Base-by-base conservation (phyloP, 2,329 filamentous ascomycete genomes). In the Aspergillus versicolor region DNA sequence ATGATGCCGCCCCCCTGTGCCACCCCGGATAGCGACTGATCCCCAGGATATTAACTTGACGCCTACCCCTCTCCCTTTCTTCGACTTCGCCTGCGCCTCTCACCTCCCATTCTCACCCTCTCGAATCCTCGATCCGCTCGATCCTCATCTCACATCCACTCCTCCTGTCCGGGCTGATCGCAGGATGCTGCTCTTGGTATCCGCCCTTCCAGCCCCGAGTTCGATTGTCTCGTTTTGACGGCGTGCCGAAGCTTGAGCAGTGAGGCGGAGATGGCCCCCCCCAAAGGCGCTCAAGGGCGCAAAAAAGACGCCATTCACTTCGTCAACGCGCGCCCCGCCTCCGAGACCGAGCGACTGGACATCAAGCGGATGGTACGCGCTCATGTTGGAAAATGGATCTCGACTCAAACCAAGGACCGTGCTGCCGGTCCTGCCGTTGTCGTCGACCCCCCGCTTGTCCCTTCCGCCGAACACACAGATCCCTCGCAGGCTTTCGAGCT, bases 381-480 rank as follows among this genome's bases (percentile, higher is more conserved):
- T 7, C 70, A 73, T 54, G 70, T 73, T 12, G 70, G 70, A n/a
- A 63, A 66, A 61, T 72, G 69, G 70, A 72, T 72, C 45, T 73
- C 70, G 51, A 67, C 69, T 19, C 70, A 73, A 52, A 71, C 69
- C 32, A 72, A 67, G 57, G 68, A 70, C 30, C 67, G 67, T 47
- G 57, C 62, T 11, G 45, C 56, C 8, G 62, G 47, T 42, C 42
- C 54, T 11, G 59, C 60, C 8, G 38, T 45, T 19, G 24, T 17
- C 12, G 49, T 24, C 24, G n/a, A 37, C 9, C 40, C 55, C 44
- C 19, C 49, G 19, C 19, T 43, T 30, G 44, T 27, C 21, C 37
- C 53, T 6, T 55, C 60, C 24, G 56, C 59, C 6, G 41, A 19
- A 21, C 56, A 9, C 7, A 8, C 41, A 24, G 40, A 52, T 17